A percentile compares a stretch with the other conserved stretches of the same genome.
Evolutionary conservation across 148 eudicot species (phyloP).

Genomic region (Fagopyrum tataricum): DNA sequence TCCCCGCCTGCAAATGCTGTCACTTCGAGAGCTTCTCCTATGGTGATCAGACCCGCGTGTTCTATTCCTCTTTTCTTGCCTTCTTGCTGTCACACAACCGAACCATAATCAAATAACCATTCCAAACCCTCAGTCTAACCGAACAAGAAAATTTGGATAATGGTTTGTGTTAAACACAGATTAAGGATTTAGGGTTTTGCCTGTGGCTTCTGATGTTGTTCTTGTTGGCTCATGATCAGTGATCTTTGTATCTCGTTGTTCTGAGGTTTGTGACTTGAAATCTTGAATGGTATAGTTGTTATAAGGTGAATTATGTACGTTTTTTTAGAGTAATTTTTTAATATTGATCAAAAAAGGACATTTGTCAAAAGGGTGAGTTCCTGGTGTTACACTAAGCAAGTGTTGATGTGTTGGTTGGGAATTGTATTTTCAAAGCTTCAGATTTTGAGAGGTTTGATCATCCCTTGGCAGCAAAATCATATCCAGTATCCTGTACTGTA

Average conservation of each 20-base stretch:
- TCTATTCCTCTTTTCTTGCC: too few relatives aligned
- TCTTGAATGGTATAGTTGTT: background rate
- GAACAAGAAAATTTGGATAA: too few relatives aligned
- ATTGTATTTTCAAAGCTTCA: background rate
- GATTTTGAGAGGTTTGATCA: background rate
- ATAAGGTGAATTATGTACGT: background rate
- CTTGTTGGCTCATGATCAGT: background rate
- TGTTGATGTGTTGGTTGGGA: background rate
- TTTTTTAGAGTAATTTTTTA: background rate
- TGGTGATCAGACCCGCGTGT: constrained; percentile 21
- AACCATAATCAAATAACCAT: too few relatives aligned
- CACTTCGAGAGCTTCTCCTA: constrained; percentile 66
- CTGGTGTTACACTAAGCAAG: background rate
- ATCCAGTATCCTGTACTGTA: too few relatives aligned
- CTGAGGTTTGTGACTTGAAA: background rate
- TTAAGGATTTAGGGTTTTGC: background rate
- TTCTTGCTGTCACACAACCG: too few relatives aligned
- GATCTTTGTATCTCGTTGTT: background rate
- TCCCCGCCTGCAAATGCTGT: constrained; percentile 38
- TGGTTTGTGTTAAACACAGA: too few relatives aligned
- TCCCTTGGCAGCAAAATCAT: background rate
- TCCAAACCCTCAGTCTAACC: too few relatives aligned
- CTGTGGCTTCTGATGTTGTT: background rate
- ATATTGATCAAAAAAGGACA: background rate
- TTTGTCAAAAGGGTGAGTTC: background rate